These are phyloP conservation scores for Endogone sp. DNA, from an alignment of 192 early-diverging fungal species.

Conservation along the genomic window DNA sequence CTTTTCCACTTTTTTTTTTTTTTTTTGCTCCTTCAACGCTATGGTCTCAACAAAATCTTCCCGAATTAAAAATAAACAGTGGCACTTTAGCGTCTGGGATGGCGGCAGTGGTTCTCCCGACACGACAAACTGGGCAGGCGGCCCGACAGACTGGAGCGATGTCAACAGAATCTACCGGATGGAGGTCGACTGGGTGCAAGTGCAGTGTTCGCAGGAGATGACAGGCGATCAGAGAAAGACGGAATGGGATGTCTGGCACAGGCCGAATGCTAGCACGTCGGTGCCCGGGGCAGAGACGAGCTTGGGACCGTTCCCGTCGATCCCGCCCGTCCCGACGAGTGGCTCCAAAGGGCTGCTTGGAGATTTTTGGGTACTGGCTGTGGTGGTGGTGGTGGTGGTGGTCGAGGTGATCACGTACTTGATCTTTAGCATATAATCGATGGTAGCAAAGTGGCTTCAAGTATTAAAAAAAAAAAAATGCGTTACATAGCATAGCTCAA, in stretches of 20 bases:
- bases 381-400: no score
- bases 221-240: not conserved
- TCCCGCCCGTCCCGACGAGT: no score
- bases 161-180: conserved; percentile 38
- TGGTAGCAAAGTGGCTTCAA: no score
- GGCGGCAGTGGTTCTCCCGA: conserved; percentile 50
- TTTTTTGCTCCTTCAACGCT: not conserved
- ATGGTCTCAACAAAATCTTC: not conserved
- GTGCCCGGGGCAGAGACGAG: no score
- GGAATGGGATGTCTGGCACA: not conserved
- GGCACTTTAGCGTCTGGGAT: conserved; percentile 62
- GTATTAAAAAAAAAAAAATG: no score
- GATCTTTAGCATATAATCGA: no score
- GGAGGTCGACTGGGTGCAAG: conserved; percentile 32
- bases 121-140: conserved; percentile 53
- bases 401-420: no score
- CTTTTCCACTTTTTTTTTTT: not conserved
- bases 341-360: no score
- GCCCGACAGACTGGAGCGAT: conserved; percentile 47
- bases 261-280: not conserved
- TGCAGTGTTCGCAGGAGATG: conserved; percentile 15
- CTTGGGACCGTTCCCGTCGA: no score
- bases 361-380: no score
- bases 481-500: no score
- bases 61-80: not conserved